Conservation (phyloP, 1,284 basidiomycete species). For the Entoloma clypeatum region DNA sequence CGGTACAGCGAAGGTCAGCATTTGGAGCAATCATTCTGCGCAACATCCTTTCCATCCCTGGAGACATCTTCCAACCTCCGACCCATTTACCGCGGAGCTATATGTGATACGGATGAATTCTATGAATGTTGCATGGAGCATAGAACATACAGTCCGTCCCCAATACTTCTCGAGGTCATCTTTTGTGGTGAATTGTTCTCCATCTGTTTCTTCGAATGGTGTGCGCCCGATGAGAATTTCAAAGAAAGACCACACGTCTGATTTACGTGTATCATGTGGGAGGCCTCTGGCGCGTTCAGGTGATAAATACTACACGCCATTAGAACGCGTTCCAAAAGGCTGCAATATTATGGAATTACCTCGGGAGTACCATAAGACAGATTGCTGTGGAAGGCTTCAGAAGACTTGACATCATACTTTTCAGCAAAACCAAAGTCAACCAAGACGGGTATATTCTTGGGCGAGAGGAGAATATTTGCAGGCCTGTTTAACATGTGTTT, state of each 20-base stretch:
- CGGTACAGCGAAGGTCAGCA: slow-evolving; percentile 66
- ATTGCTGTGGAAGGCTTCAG: slow-evolving; percentile 75
- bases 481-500: slow-evolving; percentile 45
- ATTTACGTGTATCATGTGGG: slow-evolving; percentile 87
- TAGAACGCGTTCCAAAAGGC: no score
- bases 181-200: slow-evolving; percentile 78
- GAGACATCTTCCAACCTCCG: slow-evolving; percentile 74
- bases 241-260: slow-evolving; percentile 93
- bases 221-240: slow-evolving; percentile 89
- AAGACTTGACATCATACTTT: slow-evolving; percentile 58
- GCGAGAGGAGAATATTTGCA: slow-evolving; percentile 82
- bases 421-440: slow-evolving; percentile 94
- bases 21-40: slow-evolving; percentile 75
- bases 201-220: slow-evolving; percentile 83
- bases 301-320: slow-evolving; percentile 80
- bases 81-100: slow-evolving; percentile 80
- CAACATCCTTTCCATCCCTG: slow-evolving; percentile 60
- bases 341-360: no score
- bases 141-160: slow-evolving; percentile 60
- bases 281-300: slow-evolving; percentile 84
- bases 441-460: slow-evolving; percentile 72
- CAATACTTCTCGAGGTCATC: slow-evolving; percentile 83
- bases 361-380: slow-evolving; percentile 89
- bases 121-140: neutral
- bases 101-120: slow-evolving; percentile 1